These are phyloP conservation scores for Coleophoma cylindrospora DNA, from an alignment of 2,329 filamentous ascomycete species.

Conservation along the genomic window DNA sequence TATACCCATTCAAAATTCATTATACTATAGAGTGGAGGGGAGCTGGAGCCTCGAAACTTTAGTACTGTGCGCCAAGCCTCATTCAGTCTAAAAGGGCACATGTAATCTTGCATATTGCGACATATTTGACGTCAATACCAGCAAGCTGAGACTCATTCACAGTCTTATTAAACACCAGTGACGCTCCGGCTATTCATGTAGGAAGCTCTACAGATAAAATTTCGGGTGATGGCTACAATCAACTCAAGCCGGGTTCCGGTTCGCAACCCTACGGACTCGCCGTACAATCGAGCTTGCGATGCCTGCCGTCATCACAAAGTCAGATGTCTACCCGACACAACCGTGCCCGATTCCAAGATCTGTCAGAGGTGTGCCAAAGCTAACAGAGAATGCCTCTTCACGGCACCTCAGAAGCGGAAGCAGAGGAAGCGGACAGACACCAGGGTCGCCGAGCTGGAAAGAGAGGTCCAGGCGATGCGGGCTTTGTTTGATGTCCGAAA, in stretches of 20 bases:
- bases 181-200: no score
- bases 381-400: slow-evolving; percentile 29
- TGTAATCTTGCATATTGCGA: no score
- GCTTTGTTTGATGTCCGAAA: slow-evolving; percentile 23
- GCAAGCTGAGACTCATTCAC: no score
- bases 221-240: not conserved
- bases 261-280: slow-evolving; percentile 4
- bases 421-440: slow-evolving; percentile 35
- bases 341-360: slow-evolving; percentile 6
- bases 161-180: no score
- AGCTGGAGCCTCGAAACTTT: no score
- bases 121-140: no score
- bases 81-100: no score
- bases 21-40: no score
- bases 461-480: slow-evolving; percentile 31
- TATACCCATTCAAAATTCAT: no score
- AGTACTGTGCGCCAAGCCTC: no score
- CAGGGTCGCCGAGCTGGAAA: slow-evolving; percentile 34
- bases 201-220: no score
- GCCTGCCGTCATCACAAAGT: slow-evolving; percentile 33
- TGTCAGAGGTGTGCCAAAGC: slow-evolving; percentile 30
- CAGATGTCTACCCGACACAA: slow-evolving; percentile 28
- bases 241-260: no score
- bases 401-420: slow-evolving; percentile 30
- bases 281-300: slow-evolving; percentile 29